A percentile compares a stretch with the other conserved stretches of the same genome.
Conservation (phyloP, 1,284 basidiomycete species). For the Ceraceosorus guamensis region DNA sequence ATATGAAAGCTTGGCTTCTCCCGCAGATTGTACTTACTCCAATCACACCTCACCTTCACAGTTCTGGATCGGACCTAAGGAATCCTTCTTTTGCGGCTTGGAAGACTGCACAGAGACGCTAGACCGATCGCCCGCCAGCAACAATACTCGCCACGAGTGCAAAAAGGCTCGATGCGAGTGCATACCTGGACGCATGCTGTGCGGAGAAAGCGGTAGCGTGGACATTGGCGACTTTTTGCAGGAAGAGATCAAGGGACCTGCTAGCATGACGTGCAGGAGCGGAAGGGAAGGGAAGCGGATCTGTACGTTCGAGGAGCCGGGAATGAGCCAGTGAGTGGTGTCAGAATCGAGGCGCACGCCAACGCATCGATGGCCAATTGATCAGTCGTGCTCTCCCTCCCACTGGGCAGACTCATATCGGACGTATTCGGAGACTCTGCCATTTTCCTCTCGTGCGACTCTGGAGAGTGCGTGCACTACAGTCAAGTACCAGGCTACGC, state of each 20-base stretch:
- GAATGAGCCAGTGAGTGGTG: constrained; percentile 37
- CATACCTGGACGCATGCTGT: constrained; percentile 84
- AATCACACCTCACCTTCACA: constrained; percentile 69
- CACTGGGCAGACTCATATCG: constrained; percentile 86
- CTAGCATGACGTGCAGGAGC: constrained; percentile 72
- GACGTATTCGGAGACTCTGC: constrained; percentile 85
- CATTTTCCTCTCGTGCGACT: constrained; percentile 77
- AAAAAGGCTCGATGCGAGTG: constrained; percentile 75
- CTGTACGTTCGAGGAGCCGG: constrained; percentile 87
- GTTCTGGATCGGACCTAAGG: constrained; percentile 89
- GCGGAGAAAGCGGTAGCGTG: constrained; percentile 92
- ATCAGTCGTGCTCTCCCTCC: neutral
- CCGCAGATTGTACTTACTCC: neutral
- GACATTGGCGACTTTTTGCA: constrained; percentile 89
- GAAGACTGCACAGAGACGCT: constrained; percentile 58
- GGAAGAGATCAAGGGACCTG: constrained; percentile 85
- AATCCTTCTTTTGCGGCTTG: constrained; percentile 91
- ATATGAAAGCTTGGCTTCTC: neutral
- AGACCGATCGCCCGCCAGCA: constrained; percentile 12
- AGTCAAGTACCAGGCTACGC: constrained; percentile 75
- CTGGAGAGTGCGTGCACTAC: constrained; percentile 88
- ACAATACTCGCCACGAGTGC: constrained; percentile 53
- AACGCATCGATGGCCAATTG: neutral
- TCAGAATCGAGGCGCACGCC: too few species aligned
- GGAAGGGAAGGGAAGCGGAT: constrained; percentile 43